These are phyloP conservation scores for Eruca vesicaria DNA, from an alignment of 441 rosid genomes.

Conservation along the genomic window DNA sequence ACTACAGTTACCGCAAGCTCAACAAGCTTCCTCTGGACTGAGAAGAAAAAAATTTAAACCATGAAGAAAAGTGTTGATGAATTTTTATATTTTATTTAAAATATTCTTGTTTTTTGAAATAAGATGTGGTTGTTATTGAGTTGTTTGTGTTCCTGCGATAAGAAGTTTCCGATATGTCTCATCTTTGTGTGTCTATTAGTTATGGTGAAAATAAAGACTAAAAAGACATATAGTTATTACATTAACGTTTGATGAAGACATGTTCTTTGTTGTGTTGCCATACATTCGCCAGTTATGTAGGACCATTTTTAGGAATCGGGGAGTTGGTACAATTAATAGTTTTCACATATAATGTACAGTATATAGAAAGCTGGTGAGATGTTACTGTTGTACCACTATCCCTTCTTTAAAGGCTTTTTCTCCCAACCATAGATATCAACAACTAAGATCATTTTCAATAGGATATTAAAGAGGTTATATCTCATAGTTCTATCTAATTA, in stretches of 20 bases:
- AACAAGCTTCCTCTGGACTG: constrained; percentile 73
- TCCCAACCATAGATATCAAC: background rate
- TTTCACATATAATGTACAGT: background rate
- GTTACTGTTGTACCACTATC: background rate
- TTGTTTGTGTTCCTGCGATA: constrained; percentile 20
- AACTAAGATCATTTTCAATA: no score
- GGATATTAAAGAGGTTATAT: no score
- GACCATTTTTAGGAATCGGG: constrained; percentile 8
- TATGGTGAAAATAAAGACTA: constrained; percentile 3
- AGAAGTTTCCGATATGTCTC: background rate
- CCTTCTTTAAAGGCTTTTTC: background rate
- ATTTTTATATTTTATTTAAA: background rate
- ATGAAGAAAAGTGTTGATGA: background rate
- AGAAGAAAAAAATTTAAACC: background rate
- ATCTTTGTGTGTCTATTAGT: background rate
- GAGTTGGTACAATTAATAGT: background rate
- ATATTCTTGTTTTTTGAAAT: background rate
- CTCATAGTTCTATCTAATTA: no score
- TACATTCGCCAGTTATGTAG: background rate
- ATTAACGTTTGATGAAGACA: constrained; percentile 9
- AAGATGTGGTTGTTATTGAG: constrained; percentile 8
- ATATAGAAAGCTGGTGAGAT: background rate
- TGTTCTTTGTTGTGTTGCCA: background rate
- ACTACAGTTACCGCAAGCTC: constrained; percentile 65
- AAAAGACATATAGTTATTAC: background rate